Evolutionary conservation across 176 grass and related monocot genomes (phyloP), one percentile per base, ranked within the genome.

Genomic region (Eragrostis nindensis): DNA sequence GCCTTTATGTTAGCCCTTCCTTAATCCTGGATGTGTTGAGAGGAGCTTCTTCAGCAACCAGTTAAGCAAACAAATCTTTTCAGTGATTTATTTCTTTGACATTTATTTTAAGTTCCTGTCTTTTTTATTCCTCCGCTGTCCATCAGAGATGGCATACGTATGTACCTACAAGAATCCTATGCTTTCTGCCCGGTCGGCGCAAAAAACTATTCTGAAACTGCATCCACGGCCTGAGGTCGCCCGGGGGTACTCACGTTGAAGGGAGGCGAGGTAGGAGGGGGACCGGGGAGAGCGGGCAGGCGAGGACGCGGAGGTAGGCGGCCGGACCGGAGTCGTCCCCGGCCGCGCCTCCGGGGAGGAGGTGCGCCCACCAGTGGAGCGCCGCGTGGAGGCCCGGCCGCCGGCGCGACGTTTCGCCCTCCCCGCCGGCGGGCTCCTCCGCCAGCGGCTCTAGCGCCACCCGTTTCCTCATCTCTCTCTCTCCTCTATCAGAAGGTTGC

Each of bases 211-310:
- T n/a, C n/a, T n/a, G n/a, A n/a, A n/a, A n/a, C n/a, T n/a, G n/a
- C n/a, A n/a, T n/a, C n/a, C n/a, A n/a, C n/a, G n/a, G n/a, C n/a
- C n/a, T n/a, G n/a, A n/a, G n/a, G n/a, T n/a, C n/a, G n/a, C n/a
- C n/a, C n/a, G n/a, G 79, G 17, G 18, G 48, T 5, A 60, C 56
- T 60, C 56, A 93, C 92, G 72, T 92, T 75, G 59, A 82, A 15
- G 88, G 90, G 16, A 90, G 87, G 19, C 82, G 91, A 0, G 92
- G 88, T 70, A 89, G 83, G 66, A 98, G 44, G 19, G 95, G 88
- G 16, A 98, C 86, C 10, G 95, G 95, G 80, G 95, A 98, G 88
- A 98, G 95, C 8, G 95, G 95, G 90, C 92, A 98, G n/a, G n/a
- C 5, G 87, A 98, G 87, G 29, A 94, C 89, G 52, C 92, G 90